Percentiles rank a stretch among this genome's conserved stretches.
These are phyloP conservation scores for Barbarea vulgaris DNA, from an alignment of 345 rosid species.

Conservation along the genomic window DNA sequence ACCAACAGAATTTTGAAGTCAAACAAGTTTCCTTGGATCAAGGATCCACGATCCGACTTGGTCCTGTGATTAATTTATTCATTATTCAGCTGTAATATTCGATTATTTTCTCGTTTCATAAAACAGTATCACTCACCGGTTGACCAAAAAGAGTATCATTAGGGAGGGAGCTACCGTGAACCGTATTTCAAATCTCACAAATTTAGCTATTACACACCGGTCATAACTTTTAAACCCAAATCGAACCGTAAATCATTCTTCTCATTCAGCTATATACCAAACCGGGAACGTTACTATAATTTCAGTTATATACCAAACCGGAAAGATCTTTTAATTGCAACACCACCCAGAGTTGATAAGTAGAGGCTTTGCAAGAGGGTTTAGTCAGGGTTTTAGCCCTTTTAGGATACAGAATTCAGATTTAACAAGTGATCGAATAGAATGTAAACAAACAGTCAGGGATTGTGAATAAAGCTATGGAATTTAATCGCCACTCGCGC, in stretches of 20 bases:
- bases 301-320: too few species aligned
- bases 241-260: neutral
- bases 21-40: neutral
- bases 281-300: too few species aligned
- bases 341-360: constrained; percentile 8
- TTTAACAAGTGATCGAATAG: constrained; percentile 12
- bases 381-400: constrained; percentile 2
- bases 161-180: too few species aligned
- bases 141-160: too few species aligned
- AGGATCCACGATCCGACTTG: neutral
- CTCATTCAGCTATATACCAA: constrained; percentile 14
- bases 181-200: too few species aligned
- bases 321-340: neutral
- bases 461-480: neutral
- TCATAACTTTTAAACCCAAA: neutral
- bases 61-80: neutral
- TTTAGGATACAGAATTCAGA: constrained; percentile 7
- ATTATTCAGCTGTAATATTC: too few species aligned
- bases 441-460: neutral
- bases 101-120: too few species aligned
- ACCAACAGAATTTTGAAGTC: neutral
- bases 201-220: too few species aligned
- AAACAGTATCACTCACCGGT: too few species aligned
- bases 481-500: constrained; percentile 73
- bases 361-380: constrained; percentile 4